Percentiles rank a stretch among this genome's conserved stretches.
phyloP scores from a whole-genome alignment of 1,284 basidiomycete species.

The Fomitopsis palustris region DNA sequence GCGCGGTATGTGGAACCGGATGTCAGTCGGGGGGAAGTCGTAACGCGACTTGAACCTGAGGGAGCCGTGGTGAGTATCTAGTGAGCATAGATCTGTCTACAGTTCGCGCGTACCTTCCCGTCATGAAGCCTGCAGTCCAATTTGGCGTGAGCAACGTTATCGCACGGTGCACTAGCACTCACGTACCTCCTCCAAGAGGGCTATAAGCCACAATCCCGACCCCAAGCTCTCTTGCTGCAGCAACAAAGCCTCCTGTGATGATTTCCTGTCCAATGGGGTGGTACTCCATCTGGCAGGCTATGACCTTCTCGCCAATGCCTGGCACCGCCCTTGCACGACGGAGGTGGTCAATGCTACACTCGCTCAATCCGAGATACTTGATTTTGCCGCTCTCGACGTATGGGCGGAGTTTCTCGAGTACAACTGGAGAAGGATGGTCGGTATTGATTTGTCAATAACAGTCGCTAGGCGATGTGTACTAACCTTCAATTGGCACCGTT shows the following conservation, averaged over 20 bases:
- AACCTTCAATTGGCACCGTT: constrained; percentile 27
- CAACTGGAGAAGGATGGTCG: not conserved
- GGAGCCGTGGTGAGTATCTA: not conserved
- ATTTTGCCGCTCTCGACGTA: constrained; percentile 30
- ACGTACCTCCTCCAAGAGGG: constrained; percentile 30
- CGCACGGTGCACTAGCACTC: not conserved
- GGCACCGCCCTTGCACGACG: constrained; percentile 39
- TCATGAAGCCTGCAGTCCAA: not conserved
- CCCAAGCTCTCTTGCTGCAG: constrained; percentile 29
- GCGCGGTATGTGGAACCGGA: not conserved
- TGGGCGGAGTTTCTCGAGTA: constrained; percentile 1
- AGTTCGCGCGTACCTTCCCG: not conserved
- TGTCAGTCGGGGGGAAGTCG: constrained; percentile 1
- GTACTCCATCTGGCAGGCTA: constrained; percentile 40
- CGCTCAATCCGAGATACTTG: constrained; percentile 40
- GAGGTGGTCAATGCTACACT: constrained; percentile 38
- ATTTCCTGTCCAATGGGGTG: constrained; percentile 39
- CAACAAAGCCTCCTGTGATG: constrained; percentile 26
- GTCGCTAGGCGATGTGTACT: not conserved
- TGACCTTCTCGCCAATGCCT: constrained; percentile 26
- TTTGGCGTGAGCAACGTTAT: not conserved
- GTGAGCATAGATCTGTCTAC: not conserved
- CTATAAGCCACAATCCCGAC: constrained; percentile 38
- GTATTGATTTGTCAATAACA: not conserved
- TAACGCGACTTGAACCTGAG: not conserved